Conservation (phyloP, 78 protist species). For the Protostelium mycophagum region DNA sequence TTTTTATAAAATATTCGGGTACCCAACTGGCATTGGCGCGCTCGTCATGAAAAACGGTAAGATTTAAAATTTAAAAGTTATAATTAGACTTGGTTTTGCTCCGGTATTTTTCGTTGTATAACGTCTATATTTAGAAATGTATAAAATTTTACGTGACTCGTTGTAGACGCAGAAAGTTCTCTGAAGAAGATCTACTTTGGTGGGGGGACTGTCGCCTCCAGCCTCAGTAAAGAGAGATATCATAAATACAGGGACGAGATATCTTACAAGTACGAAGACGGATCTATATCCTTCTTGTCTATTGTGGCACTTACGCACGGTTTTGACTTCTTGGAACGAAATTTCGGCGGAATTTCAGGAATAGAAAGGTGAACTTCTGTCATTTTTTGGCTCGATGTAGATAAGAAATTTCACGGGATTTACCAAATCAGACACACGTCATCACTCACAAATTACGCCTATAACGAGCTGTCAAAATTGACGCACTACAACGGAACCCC, state of each 20-base stretch:
- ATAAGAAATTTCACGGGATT: constrained; percentile 12
- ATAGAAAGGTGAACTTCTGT: neutral
- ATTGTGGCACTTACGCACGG: constrained; percentile 19
- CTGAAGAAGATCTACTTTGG: constrained; percentile 55
- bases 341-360: neutral
- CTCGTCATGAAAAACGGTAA: constrained; percentile 62
- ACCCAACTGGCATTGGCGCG: constrained; percentile 93
- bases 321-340: constrained; percentile 5
- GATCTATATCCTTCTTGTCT: constrained; percentile 37
- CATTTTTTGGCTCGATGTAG: neutral
- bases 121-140: neutral
- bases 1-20: constrained; percentile 93
- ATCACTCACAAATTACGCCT: constrained; percentile 19
- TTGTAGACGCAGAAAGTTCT: neutral
- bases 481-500: constrained; percentile 27
- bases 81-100: neutral
- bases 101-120: constrained; percentile 1
- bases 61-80: neutral
- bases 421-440: constrained; percentile 22
- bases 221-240: constrained; percentile 24
- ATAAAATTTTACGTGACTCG: too few species aligned
- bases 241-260: constrained; percentile 14
- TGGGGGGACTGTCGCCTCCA: constrained; percentile 80
- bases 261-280: constrained; percentile 29
- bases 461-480: constrained; percentile 4